phyloP scores from a whole-genome alignment of 331 rosid species.

The Quercus phellos region DNA sequence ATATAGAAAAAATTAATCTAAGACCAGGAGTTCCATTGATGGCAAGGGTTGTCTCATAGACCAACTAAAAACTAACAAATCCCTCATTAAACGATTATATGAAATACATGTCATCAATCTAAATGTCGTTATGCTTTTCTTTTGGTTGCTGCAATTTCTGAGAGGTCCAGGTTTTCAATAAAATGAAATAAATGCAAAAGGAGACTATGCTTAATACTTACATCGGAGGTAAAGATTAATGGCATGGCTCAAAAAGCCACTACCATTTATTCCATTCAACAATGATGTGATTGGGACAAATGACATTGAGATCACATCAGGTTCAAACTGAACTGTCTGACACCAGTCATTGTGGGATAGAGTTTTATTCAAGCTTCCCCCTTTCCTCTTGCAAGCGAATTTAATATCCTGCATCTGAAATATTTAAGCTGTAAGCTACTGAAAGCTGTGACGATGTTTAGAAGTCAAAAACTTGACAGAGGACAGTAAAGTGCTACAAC shows the following conservation, averaged over 20 bases:
- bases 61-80: no score
- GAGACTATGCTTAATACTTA: conserved; percentile 38
- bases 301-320: conserved; percentile 81
- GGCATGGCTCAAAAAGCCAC: conserved; percentile 85
- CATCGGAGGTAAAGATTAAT: conserved; percentile 88
- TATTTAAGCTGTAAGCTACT: background rate
- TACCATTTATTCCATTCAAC: conserved; percentile 78
- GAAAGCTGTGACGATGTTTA: background rate
- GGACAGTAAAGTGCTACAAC: background rate
- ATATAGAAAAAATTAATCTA: no score
- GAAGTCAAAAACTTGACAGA: background rate
- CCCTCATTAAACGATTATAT: background rate
- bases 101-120: background rate
- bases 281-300: conserved; percentile 78
- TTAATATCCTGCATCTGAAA: conserved; percentile 50
- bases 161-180: background rate
- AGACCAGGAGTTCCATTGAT: no score
- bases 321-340: conserved; percentile 61
- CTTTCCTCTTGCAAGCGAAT: conserved; percentile 71
- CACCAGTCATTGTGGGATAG: conserved; percentile 67
- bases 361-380: conserved; percentile 50
- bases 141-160: background rate
- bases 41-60: no score
- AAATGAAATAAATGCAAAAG: background rate
- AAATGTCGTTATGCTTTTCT: background rate